Percentiles rank a stretch among this genome's conserved stretches.
phyloP scores from a whole-genome alignment of 192 early-diverging fungal genomes.

The Entomortierella chlamydospora region DNA sequence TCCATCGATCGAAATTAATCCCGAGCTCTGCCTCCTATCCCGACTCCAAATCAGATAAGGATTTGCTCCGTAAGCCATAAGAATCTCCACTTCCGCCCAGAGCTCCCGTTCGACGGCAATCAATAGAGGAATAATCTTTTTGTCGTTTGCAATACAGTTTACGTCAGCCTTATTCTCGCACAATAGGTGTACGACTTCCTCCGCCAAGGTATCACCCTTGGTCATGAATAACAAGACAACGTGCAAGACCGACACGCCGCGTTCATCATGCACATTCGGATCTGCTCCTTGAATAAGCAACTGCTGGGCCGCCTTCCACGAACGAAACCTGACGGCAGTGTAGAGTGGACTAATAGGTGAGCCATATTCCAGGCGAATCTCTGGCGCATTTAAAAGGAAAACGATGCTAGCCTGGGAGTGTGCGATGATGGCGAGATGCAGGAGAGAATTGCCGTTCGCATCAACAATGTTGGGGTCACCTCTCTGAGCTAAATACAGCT shows the following conservation, averaged over 20 bases:
- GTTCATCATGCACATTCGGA: constrained; percentile 49
- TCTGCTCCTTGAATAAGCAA: constrained; percentile 46
- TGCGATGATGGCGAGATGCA: constrained; percentile 50
- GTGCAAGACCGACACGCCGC: constrained; percentile 41
- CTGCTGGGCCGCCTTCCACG: constrained; percentile 52
- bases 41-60: constrained; percentile 49
- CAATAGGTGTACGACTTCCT: constrained; percentile 48
- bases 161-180: constrained; percentile 52
- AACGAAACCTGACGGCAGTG: constrained; percentile 45
- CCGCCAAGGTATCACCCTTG: constrained; percentile 49
- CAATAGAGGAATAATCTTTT: constrained; percentile 35
- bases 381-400: constrained; percentile 43
- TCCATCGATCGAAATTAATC: constrained; percentile 13
- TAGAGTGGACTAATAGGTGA: constrained; percentile 51
- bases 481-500: constrained; percentile 33
- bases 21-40: constrained; percentile 32
- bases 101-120: constrained; percentile 51
- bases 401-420: constrained; percentile 48
- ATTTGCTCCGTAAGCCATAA: constrained; percentile 55
- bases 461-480: constrained; percentile 53
- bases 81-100: constrained; percentile 52
- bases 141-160: constrained; percentile 47
- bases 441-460: constrained; percentile 34
- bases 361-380: constrained; percentile 45
- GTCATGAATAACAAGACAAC: constrained; percentile 46